Percentiles rank a stretch among this genome's conserved stretches.
phyloP scores from a whole-genome alignment of 1,284 basidiomycete genomes.

The Apiotrichum sp. region DNA sequence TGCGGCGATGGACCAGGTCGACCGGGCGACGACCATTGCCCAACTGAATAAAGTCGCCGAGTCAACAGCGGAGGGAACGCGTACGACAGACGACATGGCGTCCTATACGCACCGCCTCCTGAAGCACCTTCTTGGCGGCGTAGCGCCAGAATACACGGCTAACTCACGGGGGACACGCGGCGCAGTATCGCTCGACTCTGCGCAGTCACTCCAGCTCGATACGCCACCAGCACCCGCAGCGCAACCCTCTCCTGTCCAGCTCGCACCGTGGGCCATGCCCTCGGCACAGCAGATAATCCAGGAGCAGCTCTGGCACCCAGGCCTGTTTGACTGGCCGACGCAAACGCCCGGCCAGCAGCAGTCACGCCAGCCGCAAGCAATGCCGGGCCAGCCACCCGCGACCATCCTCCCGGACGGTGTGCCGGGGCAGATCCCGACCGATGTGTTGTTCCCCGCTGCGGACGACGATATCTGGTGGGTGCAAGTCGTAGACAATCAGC shows the following conservation, averaged over 20 bases:
- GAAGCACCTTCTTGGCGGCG: slow-evolving; percentile 21
- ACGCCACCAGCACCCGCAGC: background rate
- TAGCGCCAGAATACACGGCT: slow-evolving; percentile 10
- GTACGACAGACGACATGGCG: slow-evolving; percentile 25
- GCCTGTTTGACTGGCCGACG: slow-evolving; percentile 3
- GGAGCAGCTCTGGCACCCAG: slow-evolving; percentile 22
- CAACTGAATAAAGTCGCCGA: slow-evolving; percentile 14
- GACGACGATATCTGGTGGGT: slow-evolving; percentile 31
- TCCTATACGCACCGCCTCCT: slow-evolving; percentile 28
- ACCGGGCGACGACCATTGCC: slow-evolving; percentile 18
- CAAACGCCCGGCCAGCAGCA: background rate
- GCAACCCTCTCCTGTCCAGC: background rate
- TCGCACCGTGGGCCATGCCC: slow-evolving; percentile 16
- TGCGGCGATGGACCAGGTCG: slow-evolving; percentile 19
- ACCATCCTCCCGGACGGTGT: slow-evolving; percentile 3
- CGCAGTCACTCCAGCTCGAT: no score
- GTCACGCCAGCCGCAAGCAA: background rate
- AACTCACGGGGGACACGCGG: no score
- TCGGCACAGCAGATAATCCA: slow-evolving; percentile 26
- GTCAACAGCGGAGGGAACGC: slow-evolving; percentile 17
- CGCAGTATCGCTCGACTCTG: no score
- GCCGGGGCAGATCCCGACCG: slow-evolving; percentile 3
- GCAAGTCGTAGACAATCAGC: background rate
- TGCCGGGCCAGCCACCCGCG: background rate
- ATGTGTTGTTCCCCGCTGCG: slow-evolving; percentile 23